These are phyloP conservation scores for Salvia sclarea DNA, from an alignment of 305 asterid genomes.

Conservation along the genomic window DNA sequence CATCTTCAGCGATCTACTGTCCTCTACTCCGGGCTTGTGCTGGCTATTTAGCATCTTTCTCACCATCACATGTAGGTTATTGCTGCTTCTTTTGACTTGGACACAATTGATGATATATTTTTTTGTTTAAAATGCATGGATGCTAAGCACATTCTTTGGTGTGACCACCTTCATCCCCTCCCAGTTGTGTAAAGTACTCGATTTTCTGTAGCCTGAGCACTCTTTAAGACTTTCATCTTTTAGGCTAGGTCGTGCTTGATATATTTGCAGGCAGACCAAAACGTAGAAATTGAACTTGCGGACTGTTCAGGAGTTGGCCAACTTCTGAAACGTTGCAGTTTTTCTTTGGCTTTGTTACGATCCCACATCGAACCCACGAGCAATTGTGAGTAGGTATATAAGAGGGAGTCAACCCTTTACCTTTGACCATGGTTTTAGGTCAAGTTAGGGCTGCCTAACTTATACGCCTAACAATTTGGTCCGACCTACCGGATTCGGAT, in stretches of 20 bases:
- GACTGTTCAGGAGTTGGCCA: conserved; percentile 21
- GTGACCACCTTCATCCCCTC: conserved; percentile 22
- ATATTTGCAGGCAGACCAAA: conserved; percentile 27
- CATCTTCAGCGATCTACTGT: conserved; percentile 70
- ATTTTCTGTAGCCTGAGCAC: conserved; percentile 6
- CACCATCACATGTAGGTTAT: conserved; percentile 88
- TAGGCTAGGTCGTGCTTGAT: conserved; percentile 26
- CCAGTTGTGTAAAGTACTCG: conserved; percentile 8
- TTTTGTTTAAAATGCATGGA: conserved; percentile 26
- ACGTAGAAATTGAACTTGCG: conserved; percentile 15
- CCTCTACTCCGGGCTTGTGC: conserved; percentile 92
- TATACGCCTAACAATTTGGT: too few species aligned
- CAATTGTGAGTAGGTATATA: too few species aligned
- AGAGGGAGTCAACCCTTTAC: too few species aligned
- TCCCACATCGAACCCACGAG: too few species aligned
- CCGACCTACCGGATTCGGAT: too few species aligned
- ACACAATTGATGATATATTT: conserved; percentile 26
- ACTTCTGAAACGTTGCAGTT: conserved; percentile 24
- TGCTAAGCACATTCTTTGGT: conserved; percentile 15
- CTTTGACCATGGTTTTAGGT: too few species aligned
- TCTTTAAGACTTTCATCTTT: conserved; percentile 3
- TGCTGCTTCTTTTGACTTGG: conserved; percentile 33
- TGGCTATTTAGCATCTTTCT: conserved; percentile 90
- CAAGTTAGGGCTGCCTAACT: too few species aligned
- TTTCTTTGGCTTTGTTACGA: too few species aligned